Evolutionary conservation across 192 early-diverging fungal species (phyloP).

Genomic region (Geranomyces michiganensis): DNA sequence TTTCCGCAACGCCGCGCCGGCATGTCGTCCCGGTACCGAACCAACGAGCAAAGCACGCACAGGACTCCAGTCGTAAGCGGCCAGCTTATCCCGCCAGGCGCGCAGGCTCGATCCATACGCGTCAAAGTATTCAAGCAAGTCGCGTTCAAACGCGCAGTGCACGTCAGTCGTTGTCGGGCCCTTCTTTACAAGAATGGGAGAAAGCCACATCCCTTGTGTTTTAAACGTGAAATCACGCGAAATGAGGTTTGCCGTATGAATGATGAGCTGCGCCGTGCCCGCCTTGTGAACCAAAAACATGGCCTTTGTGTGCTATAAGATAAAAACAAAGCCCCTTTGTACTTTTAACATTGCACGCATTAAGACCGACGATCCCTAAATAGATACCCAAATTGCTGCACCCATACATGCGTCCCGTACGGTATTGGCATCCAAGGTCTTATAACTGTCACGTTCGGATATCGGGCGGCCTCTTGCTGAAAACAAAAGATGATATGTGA

Average conservation of each 20-base stretch:
- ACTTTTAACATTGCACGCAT: too few relatives aligned
- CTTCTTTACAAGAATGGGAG: conserved; percentile 38
- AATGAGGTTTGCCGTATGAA: conserved; percentile 71
- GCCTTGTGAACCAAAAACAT: conserved; percentile 61
- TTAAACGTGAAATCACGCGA: conserved; percentile 64
- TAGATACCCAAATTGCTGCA: neutral
- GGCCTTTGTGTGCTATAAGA: conserved; percentile 53
- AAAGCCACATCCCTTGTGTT: conserved; percentile 61
- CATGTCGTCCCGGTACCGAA: conserved; percentile 63
- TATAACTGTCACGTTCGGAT: conserved; percentile 27
- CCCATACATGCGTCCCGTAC: neutral
- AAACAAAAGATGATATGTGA: too few relatives aligned
- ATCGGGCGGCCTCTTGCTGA: conserved; percentile 20
- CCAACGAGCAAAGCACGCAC: conserved; percentile 57
- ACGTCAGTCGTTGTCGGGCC: neutral
- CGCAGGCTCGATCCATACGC: conserved; percentile 44
- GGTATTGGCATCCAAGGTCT: neutral
- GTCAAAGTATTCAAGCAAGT: conserved; percentile 56
- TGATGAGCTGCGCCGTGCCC: conserved; percentile 47
- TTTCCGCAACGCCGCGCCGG: conserved; percentile 40
- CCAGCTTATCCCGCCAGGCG: conserved; percentile 37
- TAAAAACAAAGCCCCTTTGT: too few relatives aligned
- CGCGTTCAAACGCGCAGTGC: conserved; percentile 55
- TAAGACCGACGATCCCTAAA: conserved; percentile 19
- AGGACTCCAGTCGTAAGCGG: conserved; percentile 55